phyloP scores from a whole-genome alignment of 495 filamentous ascomycete genomes.

The Aspergillus leporis region DNA sequence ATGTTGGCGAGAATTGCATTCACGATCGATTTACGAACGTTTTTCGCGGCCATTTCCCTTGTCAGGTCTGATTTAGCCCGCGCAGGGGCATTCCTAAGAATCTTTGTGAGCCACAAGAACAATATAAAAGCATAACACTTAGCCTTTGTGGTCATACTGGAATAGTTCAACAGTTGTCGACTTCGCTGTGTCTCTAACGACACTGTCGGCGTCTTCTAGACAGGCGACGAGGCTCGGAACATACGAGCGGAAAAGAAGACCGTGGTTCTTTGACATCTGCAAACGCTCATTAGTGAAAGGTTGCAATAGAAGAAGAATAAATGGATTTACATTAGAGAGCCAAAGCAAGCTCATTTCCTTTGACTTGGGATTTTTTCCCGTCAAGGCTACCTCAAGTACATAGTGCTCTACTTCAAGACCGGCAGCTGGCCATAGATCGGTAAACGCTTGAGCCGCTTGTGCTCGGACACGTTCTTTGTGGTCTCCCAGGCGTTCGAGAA shows the following conservation, averaged over 20 bases:
- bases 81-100: constrained; percentile 70
- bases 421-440: constrained; percentile 65
- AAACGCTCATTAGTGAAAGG: constrained; percentile 19
- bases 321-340: constrained; percentile 62
- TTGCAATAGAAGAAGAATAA: constrained; percentile 11
- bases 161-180: constrained; percentile 81
- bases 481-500: constrained; percentile 86
- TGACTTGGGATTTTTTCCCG: constrained; percentile 74
- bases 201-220: constrained; percentile 84
- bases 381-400: constrained; percentile 75
- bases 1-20: constrained; percentile 74
- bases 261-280: constrained; percentile 76
- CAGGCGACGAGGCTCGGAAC: constrained; percentile 80
- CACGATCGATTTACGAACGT: constrained; percentile 82
- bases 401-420: constrained; percentile 73
- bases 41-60: constrained; percentile 72
- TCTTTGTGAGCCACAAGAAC: not conserved
- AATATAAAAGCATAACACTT: constrained; percentile 3
- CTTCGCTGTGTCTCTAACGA: constrained; percentile 83
- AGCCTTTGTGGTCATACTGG: constrained; percentile 50
- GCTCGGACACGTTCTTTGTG: constrained; percentile 76
- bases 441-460: constrained; percentile 69
- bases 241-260: constrained; percentile 76
- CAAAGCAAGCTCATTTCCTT: constrained; percentile 84
- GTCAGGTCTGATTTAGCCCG: constrained; percentile 86